A percentile compares a stretch with the other conserved stretches of the same genome.
Conservation (phyloP, 139 green algal species). For the Volvox africanus region DNA sequence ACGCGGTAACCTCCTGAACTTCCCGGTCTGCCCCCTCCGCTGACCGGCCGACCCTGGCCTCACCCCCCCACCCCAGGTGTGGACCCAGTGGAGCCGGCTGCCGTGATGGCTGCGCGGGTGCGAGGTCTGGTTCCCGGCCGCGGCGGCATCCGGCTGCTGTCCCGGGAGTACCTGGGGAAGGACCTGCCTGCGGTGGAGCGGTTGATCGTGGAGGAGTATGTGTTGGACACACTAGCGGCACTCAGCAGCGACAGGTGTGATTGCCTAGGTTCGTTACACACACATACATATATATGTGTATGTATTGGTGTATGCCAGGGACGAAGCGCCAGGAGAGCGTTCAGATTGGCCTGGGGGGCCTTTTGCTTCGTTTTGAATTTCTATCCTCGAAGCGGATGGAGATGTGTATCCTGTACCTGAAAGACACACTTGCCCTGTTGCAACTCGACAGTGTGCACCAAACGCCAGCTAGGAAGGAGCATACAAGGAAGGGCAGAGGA, state of each 20-base stretch:
- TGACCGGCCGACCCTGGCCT: background rate
- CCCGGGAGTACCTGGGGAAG: constrained; percentile 72
- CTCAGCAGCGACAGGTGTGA: constrained; percentile 74
- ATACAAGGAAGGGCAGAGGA: too few relatives aligned
- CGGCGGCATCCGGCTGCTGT: constrained; percentile 80
- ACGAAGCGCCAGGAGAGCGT: too few relatives aligned
- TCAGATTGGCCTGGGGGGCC: too few relatives aligned
- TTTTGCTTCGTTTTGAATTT: too few relatives aligned
- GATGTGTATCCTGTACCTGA: too few relatives aligned
- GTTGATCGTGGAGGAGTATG: constrained; percentile 86
- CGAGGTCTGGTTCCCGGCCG: constrained; percentile 71
- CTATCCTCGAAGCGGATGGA: too few relatives aligned
- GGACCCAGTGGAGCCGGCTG: background rate
- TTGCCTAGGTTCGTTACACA: too few relatives aligned
- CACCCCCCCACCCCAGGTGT: background rate
- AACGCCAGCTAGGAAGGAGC: too few relatives aligned
- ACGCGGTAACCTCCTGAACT: background rate
- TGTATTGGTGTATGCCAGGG: too few relatives aligned
- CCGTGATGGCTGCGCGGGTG: background rate
- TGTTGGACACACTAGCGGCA: constrained; percentile 80
- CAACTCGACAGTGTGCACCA: too few relatives aligned
- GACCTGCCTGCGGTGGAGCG: constrained; percentile 72
- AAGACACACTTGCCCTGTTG: too few relatives aligned
- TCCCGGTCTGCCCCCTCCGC: background rate
- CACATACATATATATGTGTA: too few relatives aligned